Evolutionary conservation across 2,329 filamentous ascomycete species (phyloP).

Genomic region (Cercospora berteroae): DNA sequence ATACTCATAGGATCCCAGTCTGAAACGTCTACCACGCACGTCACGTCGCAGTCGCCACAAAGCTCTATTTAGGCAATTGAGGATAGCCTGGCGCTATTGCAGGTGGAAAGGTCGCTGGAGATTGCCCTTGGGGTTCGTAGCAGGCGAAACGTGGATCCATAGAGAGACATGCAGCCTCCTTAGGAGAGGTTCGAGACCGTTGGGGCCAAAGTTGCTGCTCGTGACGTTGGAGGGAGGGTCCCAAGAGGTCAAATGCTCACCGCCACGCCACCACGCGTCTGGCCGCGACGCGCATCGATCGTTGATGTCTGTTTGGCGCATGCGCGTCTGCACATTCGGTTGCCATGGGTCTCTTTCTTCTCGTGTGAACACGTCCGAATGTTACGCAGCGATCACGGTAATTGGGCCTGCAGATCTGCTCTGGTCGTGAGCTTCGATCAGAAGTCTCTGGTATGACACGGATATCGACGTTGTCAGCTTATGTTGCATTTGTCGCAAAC

Average conservation of each 20-base stretch:
- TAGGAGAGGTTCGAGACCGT: background rate
- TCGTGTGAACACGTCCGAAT: background rate
- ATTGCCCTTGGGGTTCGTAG: background rate
- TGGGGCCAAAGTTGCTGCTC: background rate
- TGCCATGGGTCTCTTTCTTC: background rate
- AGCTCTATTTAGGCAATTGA: background rate
- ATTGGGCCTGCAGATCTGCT: background rate
- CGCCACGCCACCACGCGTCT: background rate
- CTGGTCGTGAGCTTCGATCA: background rate
- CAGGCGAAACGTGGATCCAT: conserved; percentile 1
- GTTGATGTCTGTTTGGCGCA: background rate
- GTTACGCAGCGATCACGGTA: background rate
- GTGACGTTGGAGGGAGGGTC: background rate
- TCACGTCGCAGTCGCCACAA: conserved; percentile 12
- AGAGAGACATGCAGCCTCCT: background rate
- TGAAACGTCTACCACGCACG: conserved; percentile 6
- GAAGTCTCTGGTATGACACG: background rate
- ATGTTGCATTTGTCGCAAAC: background rate
- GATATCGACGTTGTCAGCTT: background rate
- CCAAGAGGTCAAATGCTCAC: background rate
- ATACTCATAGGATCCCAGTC: conserved; percentile 6
- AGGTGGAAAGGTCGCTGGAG: background rate
- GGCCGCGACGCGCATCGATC: conserved; percentile 7
- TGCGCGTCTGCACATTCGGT: background rate
- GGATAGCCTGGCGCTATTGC: background rate